A percentile compares a stretch with the other conserved stretches of the same genome.
Evolutionary conservation across 345 rosid species (phyloP).

Genomic region (Trapa bicornis): DNA sequence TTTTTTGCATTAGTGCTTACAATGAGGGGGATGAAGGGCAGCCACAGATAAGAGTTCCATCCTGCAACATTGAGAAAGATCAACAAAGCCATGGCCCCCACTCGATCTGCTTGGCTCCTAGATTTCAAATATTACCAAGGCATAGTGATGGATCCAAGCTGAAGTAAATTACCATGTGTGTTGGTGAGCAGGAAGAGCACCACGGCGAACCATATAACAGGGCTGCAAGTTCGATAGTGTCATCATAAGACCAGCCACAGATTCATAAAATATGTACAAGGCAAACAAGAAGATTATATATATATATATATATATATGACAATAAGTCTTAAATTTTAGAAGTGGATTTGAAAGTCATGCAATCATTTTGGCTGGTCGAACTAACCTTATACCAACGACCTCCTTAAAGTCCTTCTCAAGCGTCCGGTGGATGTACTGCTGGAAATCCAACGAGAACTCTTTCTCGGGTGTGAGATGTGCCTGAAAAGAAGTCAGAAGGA

Average conservation of each 20-base stretch:
- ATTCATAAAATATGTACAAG: not conserved
- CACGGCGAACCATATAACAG: conserved; percentile 63
- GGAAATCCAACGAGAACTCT: conserved; percentile 60
- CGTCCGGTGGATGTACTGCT: conserved; percentile 69
- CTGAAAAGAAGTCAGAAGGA: conserved; percentile 24
- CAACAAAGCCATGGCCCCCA: not conserved
- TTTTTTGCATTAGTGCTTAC: conserved; percentile 33
- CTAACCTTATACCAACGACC: conserved; percentile 79
- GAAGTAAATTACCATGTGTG: conserved; percentile 43
- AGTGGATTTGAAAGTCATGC: no score
- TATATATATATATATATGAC: no score
- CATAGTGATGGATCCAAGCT: no score
- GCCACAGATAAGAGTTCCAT: conserved; percentile 57
- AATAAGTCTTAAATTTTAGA: no score
- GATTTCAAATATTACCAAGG: no score
- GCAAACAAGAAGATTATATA: not conserved
- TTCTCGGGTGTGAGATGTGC: conserved; percentile 85
- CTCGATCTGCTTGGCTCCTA: no score
- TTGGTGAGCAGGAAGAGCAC: conserved; percentile 54
- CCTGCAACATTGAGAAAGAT: conserved; percentile 29
- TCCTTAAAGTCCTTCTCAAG: conserved; percentile 78
- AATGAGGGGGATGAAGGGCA: conserved; percentile 69
- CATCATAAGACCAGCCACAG: not conserved
- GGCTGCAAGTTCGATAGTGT: conserved; percentile 31
- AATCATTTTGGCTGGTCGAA: not conserved